Conservation (phyloP, 2,329 filamentous ascomycete species). For the Erysiphe pulchra region DNA sequence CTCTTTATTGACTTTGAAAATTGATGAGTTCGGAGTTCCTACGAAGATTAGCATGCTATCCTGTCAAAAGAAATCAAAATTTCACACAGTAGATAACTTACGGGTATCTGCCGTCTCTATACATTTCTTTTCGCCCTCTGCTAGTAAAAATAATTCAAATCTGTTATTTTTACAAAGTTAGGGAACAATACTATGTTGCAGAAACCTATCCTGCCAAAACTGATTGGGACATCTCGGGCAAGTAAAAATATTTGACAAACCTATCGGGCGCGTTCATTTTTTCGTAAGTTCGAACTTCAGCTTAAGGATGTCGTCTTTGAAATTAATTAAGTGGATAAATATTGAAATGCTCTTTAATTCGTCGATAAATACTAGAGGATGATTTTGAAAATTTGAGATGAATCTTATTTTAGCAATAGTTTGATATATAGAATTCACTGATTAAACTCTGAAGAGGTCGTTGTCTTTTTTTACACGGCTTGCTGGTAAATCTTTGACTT, state of each 20-base stretch:
- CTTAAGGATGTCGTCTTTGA: too few species aligned
- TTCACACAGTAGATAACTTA: constrained; percentile 21
- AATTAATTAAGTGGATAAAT: too few species aligned
- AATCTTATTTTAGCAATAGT: too few species aligned
- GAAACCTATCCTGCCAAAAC: not conserved
- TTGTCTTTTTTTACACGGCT: too few species aligned
- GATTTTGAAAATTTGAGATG: too few species aligned
- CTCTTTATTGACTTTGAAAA: constrained; percentile 90
- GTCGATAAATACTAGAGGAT: too few species aligned
- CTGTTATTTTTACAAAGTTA: constrained; percentile 20
- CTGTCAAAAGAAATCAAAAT: not conserved
- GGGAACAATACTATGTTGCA: too few species aligned
- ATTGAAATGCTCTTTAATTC: too few species aligned
- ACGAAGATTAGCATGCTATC: constrained; percentile 1
- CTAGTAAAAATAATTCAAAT: constrained; percentile 80
- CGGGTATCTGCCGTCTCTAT: constrained; percentile 71
- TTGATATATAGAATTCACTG: too few species aligned
- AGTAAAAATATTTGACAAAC: not conserved
- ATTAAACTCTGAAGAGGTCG: too few species aligned
- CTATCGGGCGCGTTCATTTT: constrained; percentile 2
- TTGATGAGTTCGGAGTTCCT: constrained; percentile 85
- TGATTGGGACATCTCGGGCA: not conserved
- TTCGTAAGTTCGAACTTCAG: not conserved
- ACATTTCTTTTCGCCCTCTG: constrained; percentile 78
- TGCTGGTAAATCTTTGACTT: too few species aligned